phyloP scores from a whole-genome alignment of 768 basidiomycete species.

The Leucosporidium yakuticum region DNA sequence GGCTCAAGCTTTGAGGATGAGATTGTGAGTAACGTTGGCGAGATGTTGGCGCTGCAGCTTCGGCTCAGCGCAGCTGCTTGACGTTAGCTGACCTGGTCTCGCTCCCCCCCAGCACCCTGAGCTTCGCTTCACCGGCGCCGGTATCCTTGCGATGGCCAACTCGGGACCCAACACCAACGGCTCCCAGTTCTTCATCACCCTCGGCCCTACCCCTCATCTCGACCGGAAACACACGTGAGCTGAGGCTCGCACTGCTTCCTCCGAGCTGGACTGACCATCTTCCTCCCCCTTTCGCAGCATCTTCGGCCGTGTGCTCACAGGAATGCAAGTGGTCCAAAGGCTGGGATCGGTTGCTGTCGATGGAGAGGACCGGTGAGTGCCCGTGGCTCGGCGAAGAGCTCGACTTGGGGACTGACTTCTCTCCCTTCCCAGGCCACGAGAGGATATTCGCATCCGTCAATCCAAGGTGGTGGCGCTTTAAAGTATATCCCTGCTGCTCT shows the following conservation, averaged over 20 bases:
- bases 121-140: constrained; percentile 87
- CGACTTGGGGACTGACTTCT: neutral
- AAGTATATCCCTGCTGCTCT: neutral
- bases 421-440: neutral
- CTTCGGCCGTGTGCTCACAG: constrained; percentile 74
- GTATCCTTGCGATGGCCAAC: constrained; percentile 68
- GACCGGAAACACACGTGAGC: constrained; percentile 18
- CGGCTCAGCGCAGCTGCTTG: too few relatives aligned
- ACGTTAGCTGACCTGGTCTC: neutral
- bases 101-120: constrained; percentile 56
- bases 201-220: constrained; percentile 34
- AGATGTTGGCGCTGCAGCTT: neutral
- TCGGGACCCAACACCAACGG: constrained; percentile 49
- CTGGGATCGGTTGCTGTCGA: constrained; percentile 87
- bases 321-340: constrained; percentile 87
- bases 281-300: constrained; percentile 43
- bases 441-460: constrained; percentile 3
- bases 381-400: neutral
- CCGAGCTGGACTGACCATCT: constrained; percentile 13
- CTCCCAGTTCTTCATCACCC: constrained; percentile 41
- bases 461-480: constrained; percentile 6
- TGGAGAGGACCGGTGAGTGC: constrained; percentile 69
- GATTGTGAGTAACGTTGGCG: constrained; percentile 47
- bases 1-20: constrained; percentile 50
- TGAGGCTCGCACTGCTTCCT: neutral